Evolutionary conservation across 805 yeast genomes (phyloP).

Genomic region (Ogataea henricii): DNA sequence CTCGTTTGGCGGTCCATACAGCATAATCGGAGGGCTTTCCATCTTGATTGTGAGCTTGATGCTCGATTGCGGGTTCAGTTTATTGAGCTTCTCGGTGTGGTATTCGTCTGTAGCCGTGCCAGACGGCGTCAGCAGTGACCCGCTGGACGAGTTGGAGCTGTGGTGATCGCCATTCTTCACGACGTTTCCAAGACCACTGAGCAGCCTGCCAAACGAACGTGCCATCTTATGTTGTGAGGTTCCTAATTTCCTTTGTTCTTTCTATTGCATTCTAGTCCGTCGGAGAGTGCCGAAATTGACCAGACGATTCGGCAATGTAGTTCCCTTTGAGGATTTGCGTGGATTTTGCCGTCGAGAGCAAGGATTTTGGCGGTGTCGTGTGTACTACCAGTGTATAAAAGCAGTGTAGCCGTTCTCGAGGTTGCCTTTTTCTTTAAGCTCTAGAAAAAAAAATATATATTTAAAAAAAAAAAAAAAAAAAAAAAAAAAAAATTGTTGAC

Average conservation of each 20-base stretch:
- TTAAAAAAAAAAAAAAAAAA: not conserved
- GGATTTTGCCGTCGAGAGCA: too few relatives aligned
- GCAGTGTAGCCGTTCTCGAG: too few relatives aligned
- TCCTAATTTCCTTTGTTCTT: not conserved
- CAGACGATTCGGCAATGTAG: too few relatives aligned
- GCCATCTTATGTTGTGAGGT: constrained; percentile 6
- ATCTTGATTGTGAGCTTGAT: constrained; percentile 55
- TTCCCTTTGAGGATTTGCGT: too few relatives aligned
- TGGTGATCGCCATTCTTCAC: constrained; percentile 9
- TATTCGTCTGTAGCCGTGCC: constrained; percentile 23
- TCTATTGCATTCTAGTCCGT: not conserved
- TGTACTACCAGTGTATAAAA: too few relatives aligned
- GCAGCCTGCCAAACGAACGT: constrained; percentile 21
- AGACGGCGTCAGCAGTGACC: not conserved
- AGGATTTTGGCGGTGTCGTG: too few relatives aligned
- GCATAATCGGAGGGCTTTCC: constrained; percentile 88
- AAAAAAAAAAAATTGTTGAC: not conserved
- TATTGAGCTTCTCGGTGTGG: constrained; percentile 30
- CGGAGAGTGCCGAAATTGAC: too few relatives aligned
- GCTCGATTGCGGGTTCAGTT: constrained; percentile 26
- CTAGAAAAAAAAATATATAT: not conserved
- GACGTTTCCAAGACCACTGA: constrained; percentile 19
- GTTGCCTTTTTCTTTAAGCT: not conserved
- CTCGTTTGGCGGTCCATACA: constrained; percentile 78
- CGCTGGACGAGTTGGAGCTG: not conserved